Percentiles rank a stretch among this genome's conserved stretches.
phyloP scores from a whole-genome alignment of 106 monocot species.

The Chionographis japonica region DNA sequence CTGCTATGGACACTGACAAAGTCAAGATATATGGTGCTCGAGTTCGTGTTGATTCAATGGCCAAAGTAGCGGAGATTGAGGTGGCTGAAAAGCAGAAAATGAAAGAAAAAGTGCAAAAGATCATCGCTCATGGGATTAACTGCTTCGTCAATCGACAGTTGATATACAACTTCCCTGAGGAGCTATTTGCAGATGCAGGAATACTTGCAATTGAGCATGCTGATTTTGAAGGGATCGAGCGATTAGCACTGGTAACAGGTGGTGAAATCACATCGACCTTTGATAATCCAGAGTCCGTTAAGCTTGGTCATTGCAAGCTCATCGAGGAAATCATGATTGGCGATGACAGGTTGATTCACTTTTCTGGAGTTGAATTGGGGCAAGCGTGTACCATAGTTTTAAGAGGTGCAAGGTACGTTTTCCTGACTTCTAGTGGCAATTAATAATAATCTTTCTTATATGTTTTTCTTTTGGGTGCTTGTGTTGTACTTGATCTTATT shows the following conservation, averaged over 20 bases:
- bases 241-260: conserved; percentile 92
- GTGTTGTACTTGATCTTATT: no score
- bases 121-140: conserved; percentile 91
- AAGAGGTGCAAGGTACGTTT: conserved; percentile 82
- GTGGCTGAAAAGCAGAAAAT: conserved; percentile 92
- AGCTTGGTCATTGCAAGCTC: conserved; percentile 91
- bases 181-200: conserved; percentile 98
- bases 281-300: conserved; percentile 95
- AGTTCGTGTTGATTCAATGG: conserved; percentile 98
- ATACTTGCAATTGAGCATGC: conserved; percentile 98
- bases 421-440: no score
- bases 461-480: no score
- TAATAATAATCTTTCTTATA: no score
- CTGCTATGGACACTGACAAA: conserved; percentile 99
- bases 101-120: conserved; percentile 97
- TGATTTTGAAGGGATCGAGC: conserved; percentile 98
- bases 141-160: conserved; percentile 96
- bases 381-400: conserved; percentile 94
- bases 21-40: conserved; percentile 99
- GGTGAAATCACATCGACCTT: conserved; percentile 98
- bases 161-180: conserved; percentile 97
- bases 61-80: conserved; percentile 91
- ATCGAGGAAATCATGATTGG: conserved; percentile 99
- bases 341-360: conserved; percentile 85
- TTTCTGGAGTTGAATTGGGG: conserved; percentile 96